phyloP scores from a whole-genome alignment of 208 protist genomes.

The Leishmania gerbilli region DNA sequence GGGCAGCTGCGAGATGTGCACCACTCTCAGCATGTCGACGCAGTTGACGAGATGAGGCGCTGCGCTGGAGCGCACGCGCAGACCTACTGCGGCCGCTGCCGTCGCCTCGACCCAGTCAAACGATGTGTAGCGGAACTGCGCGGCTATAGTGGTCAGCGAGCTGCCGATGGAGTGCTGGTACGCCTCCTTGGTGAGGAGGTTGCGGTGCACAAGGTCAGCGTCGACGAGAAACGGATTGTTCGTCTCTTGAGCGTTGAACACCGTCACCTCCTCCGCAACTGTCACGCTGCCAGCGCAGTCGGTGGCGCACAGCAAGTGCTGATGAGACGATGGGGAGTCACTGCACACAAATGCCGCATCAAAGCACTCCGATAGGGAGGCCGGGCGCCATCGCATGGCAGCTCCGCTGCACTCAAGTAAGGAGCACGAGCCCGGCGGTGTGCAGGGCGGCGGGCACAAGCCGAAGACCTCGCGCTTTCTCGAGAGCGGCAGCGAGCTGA shows the following conservation, averaged over 20 bases:
- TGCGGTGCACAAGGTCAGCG: slow-evolving; percentile 44
- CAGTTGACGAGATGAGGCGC: slow-evolving; percentile 47
- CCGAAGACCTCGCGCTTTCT: slow-evolving; percentile 15
- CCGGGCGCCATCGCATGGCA: slow-evolving; percentile 26
- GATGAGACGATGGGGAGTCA: background rate
- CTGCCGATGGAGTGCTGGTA: slow-evolving; percentile 40
- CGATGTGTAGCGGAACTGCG: slow-evolving; percentile 77
- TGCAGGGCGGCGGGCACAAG: slow-evolving; percentile 20
- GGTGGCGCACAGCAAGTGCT: slow-evolving; percentile 28
- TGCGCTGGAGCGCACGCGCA: slow-evolving; percentile 11
- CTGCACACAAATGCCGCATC: slow-evolving; percentile 34
- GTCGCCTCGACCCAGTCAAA: slow-evolving; percentile 58
- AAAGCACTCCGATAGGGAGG: slow-evolving; percentile 38
- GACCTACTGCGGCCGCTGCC: background rate
- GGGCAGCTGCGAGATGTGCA: slow-evolving; percentile 67
- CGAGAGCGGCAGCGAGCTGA: slow-evolving; percentile 15
- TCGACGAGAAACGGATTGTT: slow-evolving; percentile 82
- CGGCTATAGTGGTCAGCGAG: slow-evolving; percentile 72
- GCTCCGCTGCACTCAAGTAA: slow-evolving; percentile 19
- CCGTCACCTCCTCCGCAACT: slow-evolving; percentile 17
- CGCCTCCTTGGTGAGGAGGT: slow-evolving; percentile 32
- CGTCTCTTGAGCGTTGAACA: slow-evolving; percentile 83
- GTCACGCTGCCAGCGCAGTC: background rate
- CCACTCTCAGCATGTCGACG: slow-evolving; percentile 35
- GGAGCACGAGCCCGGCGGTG: slow-evolving; percentile 11